Base-by-base conservation (phyloP, 2,329 filamentous ascomycete species). In the Cladosporium sphaerospermum region DNA sequence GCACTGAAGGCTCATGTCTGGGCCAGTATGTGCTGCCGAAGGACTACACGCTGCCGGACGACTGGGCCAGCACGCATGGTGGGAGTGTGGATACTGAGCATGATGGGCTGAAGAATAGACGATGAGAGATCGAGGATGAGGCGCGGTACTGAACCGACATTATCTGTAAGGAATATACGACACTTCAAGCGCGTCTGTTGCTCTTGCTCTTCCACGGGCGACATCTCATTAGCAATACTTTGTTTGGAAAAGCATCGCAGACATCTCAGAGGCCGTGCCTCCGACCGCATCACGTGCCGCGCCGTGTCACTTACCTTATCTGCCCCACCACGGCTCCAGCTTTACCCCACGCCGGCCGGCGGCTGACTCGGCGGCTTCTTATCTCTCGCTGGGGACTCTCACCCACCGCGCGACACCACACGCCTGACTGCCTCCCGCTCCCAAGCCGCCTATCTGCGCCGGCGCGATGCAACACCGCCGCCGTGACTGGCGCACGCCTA, bases 1-100 rank as follows among this genome's bases (percentile, higher is more conserved):
- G 71, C 53, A 62, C 46, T 23, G 60, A 64, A 1, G 71, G 64
- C 3, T 64, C 57, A 44, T 75, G 73, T 57, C 34, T 54, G 32
- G 72, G 70, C 9, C 69, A 73, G 56, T 75, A 75, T 60, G 51
- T 50, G 5, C 36, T 74, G 14, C 72, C 72, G 13, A 61, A 61
- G 14, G 57, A 67, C 32, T 71, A 67, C 54, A 66, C 60, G 42
- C 60, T 74, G 5, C 71, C 72, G 2, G 45, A 54, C 14, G 45
- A 53, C n/a, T 53, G 50, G 50, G 34, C 31, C 4, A 42, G 43
- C 11, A 53, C 37, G 36, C 36, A 53, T 32, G 33, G 34, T 14
- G 43, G 36, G 11, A 39, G 7, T 36, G 34, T 11, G 10, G 9
- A 36, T 1, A 11, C 4, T 11, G 47, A 51, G 16, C 48, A 51